These are phyloP conservation scores for Cardamine occulta DNA, from an alignment of 345 rosid genomes.

Conservation along the genomic window DNA sequence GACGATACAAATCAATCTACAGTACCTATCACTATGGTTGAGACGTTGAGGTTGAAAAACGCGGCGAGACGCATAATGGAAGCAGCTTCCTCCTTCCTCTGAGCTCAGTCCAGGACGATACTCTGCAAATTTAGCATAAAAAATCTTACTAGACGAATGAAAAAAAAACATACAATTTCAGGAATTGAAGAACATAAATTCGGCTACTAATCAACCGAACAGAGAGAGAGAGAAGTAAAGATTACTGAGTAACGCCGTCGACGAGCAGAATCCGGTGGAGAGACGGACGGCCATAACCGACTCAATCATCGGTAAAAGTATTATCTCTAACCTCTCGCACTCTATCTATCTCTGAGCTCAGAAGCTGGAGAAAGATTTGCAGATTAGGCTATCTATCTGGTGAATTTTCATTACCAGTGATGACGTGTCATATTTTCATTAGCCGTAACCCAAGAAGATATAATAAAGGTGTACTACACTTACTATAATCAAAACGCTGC, in stretches of 20 bases:
- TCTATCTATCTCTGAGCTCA: too few species aligned
- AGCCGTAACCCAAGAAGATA: constrained; percentile 7
- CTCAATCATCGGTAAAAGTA: constrained; percentile 53
- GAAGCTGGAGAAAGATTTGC: constrained; percentile 7
- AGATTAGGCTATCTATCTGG: constrained; percentile 42
- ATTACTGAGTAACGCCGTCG: constrained; percentile 58
- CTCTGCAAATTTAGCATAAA: constrained; percentile 42
- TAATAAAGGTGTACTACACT: too few species aligned
- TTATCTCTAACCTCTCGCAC: not conserved
- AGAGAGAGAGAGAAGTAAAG: not conserved
- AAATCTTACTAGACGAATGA: not conserved
- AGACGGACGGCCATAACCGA: constrained; percentile 72
- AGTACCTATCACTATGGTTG: constrained; percentile 55
- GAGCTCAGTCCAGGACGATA: constrained; percentile 50
- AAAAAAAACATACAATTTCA: not conserved
- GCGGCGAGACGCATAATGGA: constrained; percentile 50
- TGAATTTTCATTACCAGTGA: constrained; percentile 12
- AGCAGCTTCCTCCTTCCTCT: constrained; percentile 54
- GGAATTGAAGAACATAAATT: not conserved
- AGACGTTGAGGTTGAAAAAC: constrained; percentile 48
- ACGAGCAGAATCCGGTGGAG: constrained; percentile 56
- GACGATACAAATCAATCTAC: not conserved
- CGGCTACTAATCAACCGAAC: not conserved
- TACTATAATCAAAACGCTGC: constrained; percentile 34
- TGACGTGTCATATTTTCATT: constrained; percentile 28